These are phyloP conservation scores for Schizophyllum amplum DNA, from an alignment of 1,284 basidiomycete genomes.

Conservation along the genomic window DNA sequence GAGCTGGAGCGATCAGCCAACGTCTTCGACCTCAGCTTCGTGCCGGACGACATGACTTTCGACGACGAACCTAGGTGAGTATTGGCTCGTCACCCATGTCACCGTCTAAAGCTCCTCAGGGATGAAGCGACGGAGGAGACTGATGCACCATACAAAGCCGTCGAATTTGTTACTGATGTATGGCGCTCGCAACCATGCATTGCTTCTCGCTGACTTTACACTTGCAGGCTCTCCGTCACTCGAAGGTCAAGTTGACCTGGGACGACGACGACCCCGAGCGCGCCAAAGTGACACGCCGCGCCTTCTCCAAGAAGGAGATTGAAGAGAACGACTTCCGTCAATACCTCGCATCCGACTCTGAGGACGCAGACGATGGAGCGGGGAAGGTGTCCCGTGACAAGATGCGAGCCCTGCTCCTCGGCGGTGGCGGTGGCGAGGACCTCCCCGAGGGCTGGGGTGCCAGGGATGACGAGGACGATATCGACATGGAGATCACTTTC, in stretches of 20 bases:
- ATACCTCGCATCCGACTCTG: slow-evolving; percentile 68
- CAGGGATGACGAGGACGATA: slow-evolving; percentile 24
- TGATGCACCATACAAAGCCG: slow-evolving; percentile 58
- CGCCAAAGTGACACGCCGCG: slow-evolving; percentile 69
- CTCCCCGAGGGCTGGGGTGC: slow-evolving; percentile 79
- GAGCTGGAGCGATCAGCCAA: slow-evolving; percentile 98
- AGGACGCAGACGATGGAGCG: slow-evolving; percentile 33
- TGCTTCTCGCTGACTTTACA: neutral
- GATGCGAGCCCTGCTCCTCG: slow-evolving; percentile 66
- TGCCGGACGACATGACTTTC: slow-evolving; percentile 90
- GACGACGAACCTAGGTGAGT: slow-evolving; percentile 69
- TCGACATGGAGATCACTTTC: slow-evolving; percentile 93
- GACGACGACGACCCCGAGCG: slow-evolving; percentile 96
- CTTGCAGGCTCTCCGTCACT: slow-evolving; percentile 87
- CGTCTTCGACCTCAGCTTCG: slow-evolving; percentile 90
- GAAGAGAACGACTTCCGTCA: slow-evolving; percentile 85
- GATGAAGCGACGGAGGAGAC: slow-evolving; percentile 77
- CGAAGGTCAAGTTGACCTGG: slow-evolving; percentile 97
- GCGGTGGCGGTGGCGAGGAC: slow-evolving; percentile 50
- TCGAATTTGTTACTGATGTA: slow-evolving; percentile 94
- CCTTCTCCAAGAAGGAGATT: slow-evolving; percentile 75
- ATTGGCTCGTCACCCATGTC: neutral
- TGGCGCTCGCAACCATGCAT: slow-evolving; percentile 19
- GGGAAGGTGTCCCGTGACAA: slow-evolving; percentile 46
- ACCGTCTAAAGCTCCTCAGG: slow-evolving; percentile 29